Percentiles rank a stretch among this genome's conserved stretches.
phyloP scores from a whole-genome alignment of 169 alveolate genomes.

The Plasmodium ovale region DNA sequence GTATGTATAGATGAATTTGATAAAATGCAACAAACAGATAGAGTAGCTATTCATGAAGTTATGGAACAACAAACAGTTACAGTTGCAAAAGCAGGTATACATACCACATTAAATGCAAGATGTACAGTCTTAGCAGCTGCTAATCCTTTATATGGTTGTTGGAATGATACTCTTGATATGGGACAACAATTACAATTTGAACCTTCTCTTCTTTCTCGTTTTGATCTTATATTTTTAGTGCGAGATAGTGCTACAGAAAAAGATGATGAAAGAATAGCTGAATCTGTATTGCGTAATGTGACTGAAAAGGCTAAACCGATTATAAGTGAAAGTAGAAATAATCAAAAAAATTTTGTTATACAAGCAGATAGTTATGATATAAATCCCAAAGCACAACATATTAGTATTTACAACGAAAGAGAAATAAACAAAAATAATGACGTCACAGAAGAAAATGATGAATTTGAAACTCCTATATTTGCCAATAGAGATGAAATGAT shows the following conservation, averaged over 20 bases:
- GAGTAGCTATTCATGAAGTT: slow-evolving; percentile 99
- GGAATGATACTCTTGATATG: slow-evolving; percentile 92
- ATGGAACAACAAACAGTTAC: slow-evolving; percentile 99
- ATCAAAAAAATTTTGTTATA: slow-evolving; percentile 79
- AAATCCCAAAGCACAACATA: slow-evolving; percentile 77
- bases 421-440: slow-evolving; percentile 71
- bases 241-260: slow-evolving; percentile 84
- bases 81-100: slow-evolving; percentile 99
- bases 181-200: slow-evolving; percentile 96
- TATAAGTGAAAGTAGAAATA: slow-evolving; percentile 76
- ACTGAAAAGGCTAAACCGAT: slow-evolving; percentile 85
- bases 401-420: slow-evolving; percentile 63
- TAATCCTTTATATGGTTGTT: slow-evolving; percentile 98
- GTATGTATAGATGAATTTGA: slow-evolving; percentile 99
- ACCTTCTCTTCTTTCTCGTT: slow-evolving; percentile 97
- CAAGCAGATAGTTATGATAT: slow-evolving; percentile 85
- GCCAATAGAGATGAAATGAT: slow-evolving; percentile 83
- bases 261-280: slow-evolving; percentile 85
- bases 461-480: slow-evolving; percentile 78
- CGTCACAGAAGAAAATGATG: slow-evolving; percentile 74
- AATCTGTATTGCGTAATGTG: slow-evolving; percentile 83
- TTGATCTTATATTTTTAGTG: slow-evolving; percentile 95
- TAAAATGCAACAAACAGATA: slow-evolving; percentile 97
- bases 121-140: slow-evolving; percentile 99
- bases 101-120: slow-evolving; percentile 97